Evolutionary conservation across 2,329 filamentous ascomycete genomes (phyloP).

Genomic region (Claviceps purpurea): DNA sequence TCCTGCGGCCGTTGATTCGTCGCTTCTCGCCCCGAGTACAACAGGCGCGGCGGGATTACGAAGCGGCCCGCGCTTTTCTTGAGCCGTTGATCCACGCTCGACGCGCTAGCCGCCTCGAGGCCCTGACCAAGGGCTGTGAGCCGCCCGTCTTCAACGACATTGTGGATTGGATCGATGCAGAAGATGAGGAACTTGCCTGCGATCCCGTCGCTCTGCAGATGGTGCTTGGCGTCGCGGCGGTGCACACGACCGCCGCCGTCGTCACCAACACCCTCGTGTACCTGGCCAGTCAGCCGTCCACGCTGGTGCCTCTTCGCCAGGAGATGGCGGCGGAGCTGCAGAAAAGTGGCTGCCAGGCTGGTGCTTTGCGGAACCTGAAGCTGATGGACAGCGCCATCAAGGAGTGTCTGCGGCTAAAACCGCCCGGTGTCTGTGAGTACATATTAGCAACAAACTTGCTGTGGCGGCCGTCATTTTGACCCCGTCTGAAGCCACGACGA

Average conservation of each 20-base stretch:
- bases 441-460: background rate
- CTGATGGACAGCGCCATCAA: slow-evolving; percentile 7
- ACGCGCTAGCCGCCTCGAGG: slow-evolving; percentile 3
- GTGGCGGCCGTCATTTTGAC: background rate
- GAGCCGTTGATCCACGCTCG: slow-evolving; percentile 5
- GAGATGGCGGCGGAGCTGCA: slow-evolving; percentile 3
- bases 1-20: slow-evolving; percentile 5
- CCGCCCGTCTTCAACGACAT: slow-evolving; percentile 4
- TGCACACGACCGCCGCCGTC: slow-evolving; percentile 5
- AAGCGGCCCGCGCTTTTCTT: slow-evolving; percentile 5
- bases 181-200: slow-evolving; percentile 5
- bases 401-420: slow-evolving; percentile 6
- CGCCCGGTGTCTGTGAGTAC: slow-evolving; percentile 6
- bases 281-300: slow-evolving; percentile 3
- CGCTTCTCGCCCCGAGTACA: slow-evolving; percentile 4
- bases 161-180: slow-evolving; percentile 8
- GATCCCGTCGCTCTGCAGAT: slow-evolving; percentile 7
- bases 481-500: no score
- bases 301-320: slow-evolving; percentile 2
- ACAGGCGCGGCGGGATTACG: slow-evolving; percentile 4
- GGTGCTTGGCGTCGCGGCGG: slow-evolving; percentile 7
- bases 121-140: background rate
- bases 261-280: slow-evolving; percentile 7
- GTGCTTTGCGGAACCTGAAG: slow-evolving; percentile 6
- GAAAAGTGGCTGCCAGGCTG: slow-evolving; percentile 4